phyloP scores from a whole-genome alignment of 495 filamentous ascomycete genomes.

The Trichoderma orchidacearum region DNA sequence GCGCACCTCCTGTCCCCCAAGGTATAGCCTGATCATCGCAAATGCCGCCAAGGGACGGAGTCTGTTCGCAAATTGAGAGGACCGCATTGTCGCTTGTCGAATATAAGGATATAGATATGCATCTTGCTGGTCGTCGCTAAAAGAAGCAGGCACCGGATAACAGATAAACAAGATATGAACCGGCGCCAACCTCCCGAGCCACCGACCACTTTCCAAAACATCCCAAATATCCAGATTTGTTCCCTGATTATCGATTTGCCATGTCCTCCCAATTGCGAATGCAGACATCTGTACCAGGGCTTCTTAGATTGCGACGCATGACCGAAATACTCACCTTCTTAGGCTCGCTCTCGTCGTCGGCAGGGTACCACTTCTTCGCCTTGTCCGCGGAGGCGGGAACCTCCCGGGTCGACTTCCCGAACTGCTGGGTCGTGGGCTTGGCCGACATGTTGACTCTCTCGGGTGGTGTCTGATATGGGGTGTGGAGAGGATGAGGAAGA shows the following conservation, averaged over 20 bases:
- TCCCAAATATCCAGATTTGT: background rate
- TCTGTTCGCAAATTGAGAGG: background rate
- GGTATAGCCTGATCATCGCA: conserved; percentile 17
- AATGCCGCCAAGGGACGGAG: conserved; percentile 5
- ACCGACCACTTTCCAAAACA: background rate
- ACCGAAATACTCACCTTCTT: conserved; percentile 65
- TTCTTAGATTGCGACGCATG: background rate
- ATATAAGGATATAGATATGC: background rate
- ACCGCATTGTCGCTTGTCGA: background rate
- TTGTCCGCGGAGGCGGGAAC: conserved; percentile 73
- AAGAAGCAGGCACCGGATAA: too few relatives aligned
- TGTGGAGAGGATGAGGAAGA: conserved; percentile 12
- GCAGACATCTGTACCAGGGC: background rate
- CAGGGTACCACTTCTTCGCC: conserved; percentile 99
- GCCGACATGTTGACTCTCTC: conserved; percentile 51
- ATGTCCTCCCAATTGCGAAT: background rate
- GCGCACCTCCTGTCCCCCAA: conserved; percentile 7
- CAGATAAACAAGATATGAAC: background rate
- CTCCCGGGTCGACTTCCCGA: conserved; percentile 90
- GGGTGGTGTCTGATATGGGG: conserved; percentile 16
- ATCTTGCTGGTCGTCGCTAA: background rate
- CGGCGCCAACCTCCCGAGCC: background rate
- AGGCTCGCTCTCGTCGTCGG: conserved; percentile 77
- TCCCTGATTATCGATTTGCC: background rate
- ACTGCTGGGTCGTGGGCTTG: conserved; percentile 70